Evolutionary conservation across 805 yeast species (phyloP), one percentile per base, ranked within the genome.

Genomic region (Metschnikowia lochheadii): DNA sequence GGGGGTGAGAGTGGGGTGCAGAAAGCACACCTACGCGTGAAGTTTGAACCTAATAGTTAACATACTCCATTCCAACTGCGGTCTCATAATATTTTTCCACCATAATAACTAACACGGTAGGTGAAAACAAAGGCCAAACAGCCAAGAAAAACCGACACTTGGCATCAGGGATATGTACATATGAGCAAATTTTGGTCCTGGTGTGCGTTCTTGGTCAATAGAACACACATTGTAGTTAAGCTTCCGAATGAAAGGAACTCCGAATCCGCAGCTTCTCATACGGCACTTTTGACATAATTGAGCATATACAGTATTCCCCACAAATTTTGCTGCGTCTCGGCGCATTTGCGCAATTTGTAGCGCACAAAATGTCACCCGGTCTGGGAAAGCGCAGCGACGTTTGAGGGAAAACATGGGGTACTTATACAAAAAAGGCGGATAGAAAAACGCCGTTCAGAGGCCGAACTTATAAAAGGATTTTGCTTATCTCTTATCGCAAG

Each of bases 391-490:
- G 20, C 34, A 33, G 40, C 33, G n/a, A 44, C 6, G 2, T 5
- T 3, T 21, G 40, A 15, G 46, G 46, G 17, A 35, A 35, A 44
- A 35, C 46, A 23, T 34, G 46, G 46, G 46, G 46, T 44, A 44
- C 13, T 44, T 44, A 43, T 36, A 34, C 21, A 23, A 44, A 35
- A 23, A 17, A 15, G 46, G 40, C 21, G 15, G 15, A 44, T 44
- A 32, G 34, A 26, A 40, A 46, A 49, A 49, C 42, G 52, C 52
- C 52, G 52, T 46, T n/a, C 43, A 21, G 15, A n/a, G 17, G 2
- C 15, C 6, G 29, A 18, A n/a, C 14, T 10, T 45, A 46, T 40
- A 46, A 15, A 46, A 46, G 44, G 23, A 21, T 32, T 32, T 33
- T 40, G 32, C 20, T 21, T 39, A 31, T 36, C 48, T 23, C 43